Evolutionary conservation across 768 basidiomycete genomes (phyloP), one percentile per base, ranked within the genome.

Genomic region (Tylopilus felleus): DNA sequence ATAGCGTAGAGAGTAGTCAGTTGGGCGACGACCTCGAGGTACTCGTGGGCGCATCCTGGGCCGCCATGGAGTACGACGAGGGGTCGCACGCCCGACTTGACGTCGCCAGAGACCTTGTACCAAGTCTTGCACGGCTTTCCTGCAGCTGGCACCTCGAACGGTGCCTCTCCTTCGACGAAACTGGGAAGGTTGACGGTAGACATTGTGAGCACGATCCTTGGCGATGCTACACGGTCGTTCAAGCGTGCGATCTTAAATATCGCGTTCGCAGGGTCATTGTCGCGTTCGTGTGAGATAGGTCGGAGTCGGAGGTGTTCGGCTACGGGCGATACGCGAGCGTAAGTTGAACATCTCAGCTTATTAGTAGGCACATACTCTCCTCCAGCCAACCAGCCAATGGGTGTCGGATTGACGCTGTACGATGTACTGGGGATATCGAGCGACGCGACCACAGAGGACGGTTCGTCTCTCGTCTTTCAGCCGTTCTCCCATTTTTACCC

Each of bases 21-120:
- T 42, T 77, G 74, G 36, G 71, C 63, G 56, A 77, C 58, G 35
- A 70, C 55, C 35, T 72, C 65, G 17, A 80, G 63, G 61, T 78
- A 77, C 39, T 72, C 63, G 52, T 76, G 75, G n/a, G 71, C 61
- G 5, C 70, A 57, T 3, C 83, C 81, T 13, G 81, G 81, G 8
- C 82, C 82, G 9, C 80, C 82, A 55, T 84, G 83, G 5, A 83
- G 68, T 3, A 72, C 65, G 51, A 84, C 70, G 45, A 83, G 73
- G 17, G 82, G 80, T 8, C 70, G 66, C 28, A 60, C 50, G 14
- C 62, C 59, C 8, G 66, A 62, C 43, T 63, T 60, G 57, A 80
- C 71, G 57, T 79, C 72, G 36, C 80, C 79, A 51, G 75, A 57
- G 56, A 80, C 55, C 63, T 75, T 78, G 73, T 80, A 82, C 76